Conservation (phyloP, 352 stramenopile genomes). For the Globisporangium cederbergense region DNA sequence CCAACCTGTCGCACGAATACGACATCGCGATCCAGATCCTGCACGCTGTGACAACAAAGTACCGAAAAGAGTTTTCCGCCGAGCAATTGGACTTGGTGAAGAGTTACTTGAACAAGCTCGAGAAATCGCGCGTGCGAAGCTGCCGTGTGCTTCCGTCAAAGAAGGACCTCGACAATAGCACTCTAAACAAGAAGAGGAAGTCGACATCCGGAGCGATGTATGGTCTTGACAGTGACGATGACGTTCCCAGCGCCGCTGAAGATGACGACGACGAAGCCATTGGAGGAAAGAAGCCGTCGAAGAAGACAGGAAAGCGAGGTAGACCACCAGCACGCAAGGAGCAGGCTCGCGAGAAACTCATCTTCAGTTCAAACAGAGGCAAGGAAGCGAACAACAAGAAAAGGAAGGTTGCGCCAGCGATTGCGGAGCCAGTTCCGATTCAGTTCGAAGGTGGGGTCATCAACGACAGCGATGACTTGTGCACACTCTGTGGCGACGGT, state of each 20-base stretch:
- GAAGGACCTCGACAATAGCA: constrained; percentile 21
- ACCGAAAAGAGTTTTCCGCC: constrained; percentile 75
- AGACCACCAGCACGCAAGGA: constrained; percentile 34
- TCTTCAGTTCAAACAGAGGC: constrained; percentile 15
- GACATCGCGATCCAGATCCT: constrained; percentile 85
- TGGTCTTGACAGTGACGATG: constrained; percentile 33
- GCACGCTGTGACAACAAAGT: constrained; percentile 69
- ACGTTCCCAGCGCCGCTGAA: constrained; percentile 29
- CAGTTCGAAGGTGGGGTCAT: constrained; percentile 56
- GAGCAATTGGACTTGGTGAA: constrained; percentile 83
- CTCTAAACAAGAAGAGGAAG: constrained; percentile 26
- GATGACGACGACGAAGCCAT: constrained; percentile 35
- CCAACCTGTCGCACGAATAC: constrained; percentile 81
- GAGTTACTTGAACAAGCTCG: constrained; percentile 65
- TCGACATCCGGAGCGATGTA: constrained; percentile 12
- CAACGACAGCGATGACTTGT: constrained; percentile 90
- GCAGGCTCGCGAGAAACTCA: constrained; percentile 12
- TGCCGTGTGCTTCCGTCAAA: constrained; percentile 48
- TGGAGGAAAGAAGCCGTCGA: constrained; percentile 23
- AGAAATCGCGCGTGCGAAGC: constrained; percentile 81
- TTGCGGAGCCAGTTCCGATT: constrained; percentile 10
- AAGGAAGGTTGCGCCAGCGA: constrained; percentile 15
- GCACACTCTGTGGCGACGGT: constrained; percentile 89
- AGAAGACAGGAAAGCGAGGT: constrained; percentile 33
- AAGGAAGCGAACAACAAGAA: constrained; percentile 25